Evolutionary conservation across 2,329 filamentous ascomycete genomes (phyloP), one percentile per base, ranked within the genome.

Genomic region (Sporothrix curviconia): DNA sequence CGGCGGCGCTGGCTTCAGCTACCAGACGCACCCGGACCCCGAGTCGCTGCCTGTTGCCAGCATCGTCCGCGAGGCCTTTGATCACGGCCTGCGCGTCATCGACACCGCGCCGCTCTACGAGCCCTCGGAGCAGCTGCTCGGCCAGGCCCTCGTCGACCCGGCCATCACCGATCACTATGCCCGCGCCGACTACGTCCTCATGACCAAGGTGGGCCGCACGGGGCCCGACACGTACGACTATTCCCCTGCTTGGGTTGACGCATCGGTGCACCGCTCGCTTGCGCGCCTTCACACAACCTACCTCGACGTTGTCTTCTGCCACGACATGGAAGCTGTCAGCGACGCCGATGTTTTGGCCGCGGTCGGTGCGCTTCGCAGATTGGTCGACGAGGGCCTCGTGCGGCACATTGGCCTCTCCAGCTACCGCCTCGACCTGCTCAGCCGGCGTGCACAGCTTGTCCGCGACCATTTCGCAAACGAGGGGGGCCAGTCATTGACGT

Each of bases 231-330:
- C 30, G 1, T 57, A 51, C 37, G 55, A 57, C 46, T 57, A 57
- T 37, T 50, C 55, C 2, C 25, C 55, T 9, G 46, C 19, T 2
- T 15, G 25, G 2, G 25, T 57, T 0, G 19, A 40, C 11, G 32
- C 25, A 3, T 57, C 55, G 14, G 55, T 57, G 14, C 37, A 19
- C 2, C 44, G 46, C 3, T 57, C 55, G 3, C 46, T 57, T 12
- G 37, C 7, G 5, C 32, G 36, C 4, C 36, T 57, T 8, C n/a
- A 14, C 15, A 57, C 46, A 7, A 2, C 22, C 4, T 57, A 51
- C 19, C 46, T 57, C 15, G 55, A 57, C 28, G 55, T 57, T 32
- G 55, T 57, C 6, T 57, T 57, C 17, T 57, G 55, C 24, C 55
- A 57, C 15, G 55, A 57, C 39, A 57, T 57, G 43, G 55, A 57